Evolutionary conservation across 345 rosid species (phyloP).

Genomic region (Moricandia moricandioides): DNA sequence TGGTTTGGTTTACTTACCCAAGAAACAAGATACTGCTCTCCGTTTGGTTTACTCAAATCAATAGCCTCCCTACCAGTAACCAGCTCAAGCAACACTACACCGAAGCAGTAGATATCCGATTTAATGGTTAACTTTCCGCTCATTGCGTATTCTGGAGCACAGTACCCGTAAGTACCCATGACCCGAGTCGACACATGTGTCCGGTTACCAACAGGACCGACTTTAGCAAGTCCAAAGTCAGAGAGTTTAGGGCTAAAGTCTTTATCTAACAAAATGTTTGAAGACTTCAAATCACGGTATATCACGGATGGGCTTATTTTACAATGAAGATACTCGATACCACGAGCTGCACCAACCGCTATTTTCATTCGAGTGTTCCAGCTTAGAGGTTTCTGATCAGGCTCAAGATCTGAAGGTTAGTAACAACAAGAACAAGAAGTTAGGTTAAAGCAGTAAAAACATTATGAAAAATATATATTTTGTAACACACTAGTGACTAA

Average conservation of each 20-base stretch:
- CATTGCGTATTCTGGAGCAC: conserved; percentile 98
- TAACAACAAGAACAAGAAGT: not conserved
- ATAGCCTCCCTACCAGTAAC: conserved; percentile 85
- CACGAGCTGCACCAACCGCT: conserved; percentile 87
- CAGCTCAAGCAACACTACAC: conserved; percentile 84
- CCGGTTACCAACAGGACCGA: conserved; percentile 89
- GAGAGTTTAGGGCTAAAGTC: conserved; percentile 76
- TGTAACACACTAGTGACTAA: conserved; percentile 27
- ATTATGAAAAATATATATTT: not conserved
- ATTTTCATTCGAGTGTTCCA: conserved; percentile 84
- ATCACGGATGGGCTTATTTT: conserved; percentile 86
- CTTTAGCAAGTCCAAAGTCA: conserved; percentile 90
- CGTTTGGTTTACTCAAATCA: conserved; percentile 50
- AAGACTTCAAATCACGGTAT: conserved; percentile 86
- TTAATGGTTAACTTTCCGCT: conserved; percentile 87
- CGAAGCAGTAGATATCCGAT: conserved; percentile 90
- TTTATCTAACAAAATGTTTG: conserved; percentile 74
- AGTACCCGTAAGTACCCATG: conserved; percentile 97
- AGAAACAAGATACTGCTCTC: conserved; percentile 72
- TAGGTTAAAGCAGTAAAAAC: not conserved
- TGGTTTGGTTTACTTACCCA: conserved; percentile 56
- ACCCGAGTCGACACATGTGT: conserved; percentile 93
- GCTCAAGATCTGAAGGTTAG: conserved; percentile 50
- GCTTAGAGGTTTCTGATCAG: conserved; percentile 51
- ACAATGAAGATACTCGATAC: conserved; percentile 88